Evolutionary conservation across 441 rosid species (phyloP).

Genomic region (Brassica hybrid): DNA sequence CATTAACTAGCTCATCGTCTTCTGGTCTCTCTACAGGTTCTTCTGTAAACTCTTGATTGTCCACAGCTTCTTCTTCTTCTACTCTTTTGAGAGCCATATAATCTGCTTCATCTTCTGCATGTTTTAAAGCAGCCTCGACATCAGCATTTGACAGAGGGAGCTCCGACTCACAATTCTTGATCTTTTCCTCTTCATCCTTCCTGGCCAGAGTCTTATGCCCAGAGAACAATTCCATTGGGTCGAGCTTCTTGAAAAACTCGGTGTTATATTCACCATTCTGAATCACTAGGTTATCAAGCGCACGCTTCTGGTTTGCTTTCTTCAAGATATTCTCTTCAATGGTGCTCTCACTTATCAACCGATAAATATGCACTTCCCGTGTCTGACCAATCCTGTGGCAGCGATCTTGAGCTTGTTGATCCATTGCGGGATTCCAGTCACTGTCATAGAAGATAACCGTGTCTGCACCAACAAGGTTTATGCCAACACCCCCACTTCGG

Average conservation of each 20-base stretch:
- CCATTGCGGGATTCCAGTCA: constrained; percentile 99
- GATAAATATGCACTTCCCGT: constrained; percentile 96
- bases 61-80: constrained; percentile 99
- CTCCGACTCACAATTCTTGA: constrained; percentile 53
- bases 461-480: constrained; percentile 99
- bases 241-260: constrained; percentile 98
- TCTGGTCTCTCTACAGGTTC: constrained; percentile 90
- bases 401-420: constrained; percentile 99
- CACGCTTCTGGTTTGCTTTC: constrained; percentile 99
- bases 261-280: constrained; percentile 99
- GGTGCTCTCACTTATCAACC: constrained; percentile 97
- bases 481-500: constrained; percentile 99
- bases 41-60: constrained; percentile 98
- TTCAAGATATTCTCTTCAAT: constrained; percentile 98
- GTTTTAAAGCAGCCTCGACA: constrained; percentile 97
- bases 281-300: constrained; percentile 97
- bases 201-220: constrained; percentile 71
- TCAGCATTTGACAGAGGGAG: constrained; percentile 85
- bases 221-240: constrained; percentile 96
- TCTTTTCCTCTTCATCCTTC: constrained; percentile 71
- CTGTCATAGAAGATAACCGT: constrained; percentile 99
- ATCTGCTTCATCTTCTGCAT: constrained; percentile 99
- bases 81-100: constrained; percentile 99
- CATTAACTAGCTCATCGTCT: constrained; percentile 89
- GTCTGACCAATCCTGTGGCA: constrained; percentile 99